These are phyloP conservation scores for Talaromyces islandicus DNA, from an alignment of 2,329 filamentous ascomycete genomes.

Conservation along the genomic window DNA sequence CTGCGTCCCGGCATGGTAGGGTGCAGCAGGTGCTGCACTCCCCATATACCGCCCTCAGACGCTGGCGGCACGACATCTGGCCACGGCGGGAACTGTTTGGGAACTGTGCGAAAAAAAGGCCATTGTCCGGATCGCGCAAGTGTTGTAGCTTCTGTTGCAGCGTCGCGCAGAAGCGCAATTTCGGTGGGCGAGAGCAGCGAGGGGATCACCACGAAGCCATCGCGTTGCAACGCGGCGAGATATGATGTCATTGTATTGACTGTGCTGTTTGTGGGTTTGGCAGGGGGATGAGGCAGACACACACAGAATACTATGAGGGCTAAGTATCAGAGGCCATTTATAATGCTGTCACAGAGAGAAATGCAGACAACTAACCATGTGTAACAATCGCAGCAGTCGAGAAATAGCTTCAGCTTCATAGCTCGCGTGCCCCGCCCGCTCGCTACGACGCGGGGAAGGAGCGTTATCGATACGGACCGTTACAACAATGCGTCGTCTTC, in stretches of 20 bases:
- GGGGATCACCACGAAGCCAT: constrained; percentile 72
- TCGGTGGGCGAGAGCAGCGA: constrained; percentile 54
- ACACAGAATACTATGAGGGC: neutral
- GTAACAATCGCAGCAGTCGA: too few species aligned
- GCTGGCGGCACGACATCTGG: constrained; percentile 46
- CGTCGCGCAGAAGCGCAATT: constrained; percentile 55
- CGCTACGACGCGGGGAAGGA: neutral
- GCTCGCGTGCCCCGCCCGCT: neutral
- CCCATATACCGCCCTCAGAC: constrained; percentile 67
- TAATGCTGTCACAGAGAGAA: neutral
- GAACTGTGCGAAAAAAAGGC: constrained; percentile 76
- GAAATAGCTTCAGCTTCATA: neutral
- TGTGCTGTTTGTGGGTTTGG: neutral
- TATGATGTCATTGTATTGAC: constrained; percentile 20
- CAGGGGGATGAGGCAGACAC: neutral
- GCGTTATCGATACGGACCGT: neutral
- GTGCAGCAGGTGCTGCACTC: constrained; percentile 78
- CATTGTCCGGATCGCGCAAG: constrained; percentile 65
- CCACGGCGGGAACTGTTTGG: constrained; percentile 91
- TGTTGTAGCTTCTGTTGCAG: constrained; percentile 52
- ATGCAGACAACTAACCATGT: neutral
- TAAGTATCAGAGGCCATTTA: neutral
- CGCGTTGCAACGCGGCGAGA: constrained; percentile 53
- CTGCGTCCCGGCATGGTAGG: constrained; percentile 59
- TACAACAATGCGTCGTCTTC: neutral